phyloP scores from a whole-genome alignment of 495 filamentous ascomycete genomes.

The Penicillium nucicola region DNA sequence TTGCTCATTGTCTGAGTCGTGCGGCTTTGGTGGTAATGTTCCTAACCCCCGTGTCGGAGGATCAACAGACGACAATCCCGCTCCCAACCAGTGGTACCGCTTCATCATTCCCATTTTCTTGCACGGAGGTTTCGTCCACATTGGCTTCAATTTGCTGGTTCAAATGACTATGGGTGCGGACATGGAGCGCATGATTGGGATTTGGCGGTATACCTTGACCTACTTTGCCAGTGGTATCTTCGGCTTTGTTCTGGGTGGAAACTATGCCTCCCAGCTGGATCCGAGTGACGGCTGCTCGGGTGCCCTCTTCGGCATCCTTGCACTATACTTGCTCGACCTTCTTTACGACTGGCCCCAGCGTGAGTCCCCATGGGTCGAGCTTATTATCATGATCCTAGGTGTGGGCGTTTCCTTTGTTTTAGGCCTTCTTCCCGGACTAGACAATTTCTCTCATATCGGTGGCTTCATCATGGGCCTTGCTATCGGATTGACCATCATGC shows the following conservation, averaged over 20 bases:
- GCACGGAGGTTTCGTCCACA: conserved; percentile 90
- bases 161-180: conserved; percentile 84
- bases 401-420: conserved; percentile 87
- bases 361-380: conserved; percentile 68
- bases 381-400: conserved; percentile 80
- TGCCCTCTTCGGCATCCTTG: conserved; percentile 85
- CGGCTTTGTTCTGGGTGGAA: conserved; percentile 92
- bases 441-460: conserved; percentile 97
- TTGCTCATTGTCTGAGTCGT: conserved; percentile 75
- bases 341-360: conserved; percentile 87
- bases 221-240: conserved; percentile 93
- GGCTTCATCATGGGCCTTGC: conserved; percentile 91
- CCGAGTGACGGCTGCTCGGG: conserved; percentile 88
- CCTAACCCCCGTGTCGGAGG: conserved; percentile 51
- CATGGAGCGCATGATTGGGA: conserved; percentile 85
- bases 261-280: conserved; percentile 77
- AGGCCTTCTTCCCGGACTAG: conserved; percentile 85
- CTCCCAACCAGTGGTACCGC: conserved; percentile 92
- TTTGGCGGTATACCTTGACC: conserved; percentile 79
- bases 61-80: conserved; percentile 40
- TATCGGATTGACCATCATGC: conserved; percentile 80
- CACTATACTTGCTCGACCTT: conserved; percentile 81
- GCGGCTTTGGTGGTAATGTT: conserved; percentile 75
- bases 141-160: conserved; percentile 89
- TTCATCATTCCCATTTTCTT: conserved; percentile 96